Base-by-base conservation (phyloP, 495 filamentous ascomycete genomes). In the Geopyxis carbonaria region DNA sequence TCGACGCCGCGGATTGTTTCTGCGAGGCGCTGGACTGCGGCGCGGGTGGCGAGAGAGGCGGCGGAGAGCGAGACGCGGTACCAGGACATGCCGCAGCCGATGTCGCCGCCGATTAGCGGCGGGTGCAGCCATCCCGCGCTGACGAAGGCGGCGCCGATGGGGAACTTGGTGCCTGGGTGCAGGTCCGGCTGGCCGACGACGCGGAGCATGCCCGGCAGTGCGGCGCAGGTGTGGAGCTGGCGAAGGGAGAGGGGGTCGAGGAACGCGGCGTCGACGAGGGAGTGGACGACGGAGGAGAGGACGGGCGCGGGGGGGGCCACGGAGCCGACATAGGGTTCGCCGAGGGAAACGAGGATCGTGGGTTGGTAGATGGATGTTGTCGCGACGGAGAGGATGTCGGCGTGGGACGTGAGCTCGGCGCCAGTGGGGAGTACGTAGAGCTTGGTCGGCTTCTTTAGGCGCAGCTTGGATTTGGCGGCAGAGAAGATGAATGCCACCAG, bases 11-110 rank as follows among this genome's bases (percentile, higher is more conserved):
- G 42, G 3, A 62, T 38, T 22, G 45, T 57, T 35, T 59, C 60
- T 0, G 60, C 60, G 6, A 63, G 45, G 1, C 31, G 33, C 28
- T 47, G 58, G 11, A 43, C 45, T 0, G 56, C 50, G 18, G 51
- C 48, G 24, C 56, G 49, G 9, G 53, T 50, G 7, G 56, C 56
- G 2, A 62, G 48, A 28, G 51, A 45, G 6, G 43, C 42, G 3
- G 49, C 23, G 11, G 51, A 51, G 1, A 62, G 55, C 1, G 25
- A 45, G 9, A 58, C 57, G 29, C 52, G 50, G 32, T 61, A 63
- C 49, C 51, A 60, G 4, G 54, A 48, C 60, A 62, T 62, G 0
- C 60, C 60, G 28, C 60, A 62, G 6, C 58, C 60, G 34, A 62
- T 62, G 33, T 62, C 59, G 8, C 59, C 48, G 7, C 60, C 60